phyloP scores from a whole-genome alignment of 2,329 filamentous ascomycete genomes.

The Penicillium sp. region DNA sequence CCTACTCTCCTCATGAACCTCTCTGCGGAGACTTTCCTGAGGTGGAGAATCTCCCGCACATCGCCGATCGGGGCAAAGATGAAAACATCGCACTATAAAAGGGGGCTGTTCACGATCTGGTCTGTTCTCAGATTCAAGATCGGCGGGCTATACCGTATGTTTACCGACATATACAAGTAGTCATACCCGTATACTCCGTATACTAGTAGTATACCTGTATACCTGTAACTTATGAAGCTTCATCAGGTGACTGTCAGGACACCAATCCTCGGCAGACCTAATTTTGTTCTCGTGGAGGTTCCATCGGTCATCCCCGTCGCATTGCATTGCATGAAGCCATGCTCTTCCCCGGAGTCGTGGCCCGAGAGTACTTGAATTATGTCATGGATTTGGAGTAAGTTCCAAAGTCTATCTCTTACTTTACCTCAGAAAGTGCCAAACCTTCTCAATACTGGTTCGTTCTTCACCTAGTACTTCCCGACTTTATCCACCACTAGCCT shows the following conservation, averaged over 20 bases:
- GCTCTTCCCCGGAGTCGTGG: slow-evolving; percentile 19
- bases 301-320: slow-evolving; percentile 22
- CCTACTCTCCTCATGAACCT: slow-evolving; percentile 10
- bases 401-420: not conserved
- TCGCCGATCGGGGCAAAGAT: slow-evolving; percentile 24
- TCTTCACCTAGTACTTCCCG: not conserved
- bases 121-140: slow-evolving; percentile 27
- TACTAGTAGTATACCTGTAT: not conserved
- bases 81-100: slow-evolving; percentile 1
- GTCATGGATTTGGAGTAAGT: not conserved
- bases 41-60: slow-evolving; percentile 25
- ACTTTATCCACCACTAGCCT: not conserved
- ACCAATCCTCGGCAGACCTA: slow-evolving; percentile 15
- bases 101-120: slow-evolving; percentile 25
- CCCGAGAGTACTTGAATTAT: slow-evolving; percentile 4
- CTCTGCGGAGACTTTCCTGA: slow-evolving; percentile 6
- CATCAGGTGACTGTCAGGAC: slow-evolving; percentile 24
- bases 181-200: not conserved
- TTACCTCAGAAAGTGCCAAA: not conserved
- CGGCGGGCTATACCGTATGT: slow-evolving; percentile 13
- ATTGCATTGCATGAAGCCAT: slow-evolving; percentile 30
- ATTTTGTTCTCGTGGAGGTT: slow-evolving; percentile 19
- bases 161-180: not conserved
- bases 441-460: not conserved
- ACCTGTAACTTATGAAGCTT: not conserved